Evolutionary conservation across 768 basidiomycete genomes (phyloP), one percentile per base, ranked within the genome.

Genomic region (Tubosaeta sp.): DNA sequence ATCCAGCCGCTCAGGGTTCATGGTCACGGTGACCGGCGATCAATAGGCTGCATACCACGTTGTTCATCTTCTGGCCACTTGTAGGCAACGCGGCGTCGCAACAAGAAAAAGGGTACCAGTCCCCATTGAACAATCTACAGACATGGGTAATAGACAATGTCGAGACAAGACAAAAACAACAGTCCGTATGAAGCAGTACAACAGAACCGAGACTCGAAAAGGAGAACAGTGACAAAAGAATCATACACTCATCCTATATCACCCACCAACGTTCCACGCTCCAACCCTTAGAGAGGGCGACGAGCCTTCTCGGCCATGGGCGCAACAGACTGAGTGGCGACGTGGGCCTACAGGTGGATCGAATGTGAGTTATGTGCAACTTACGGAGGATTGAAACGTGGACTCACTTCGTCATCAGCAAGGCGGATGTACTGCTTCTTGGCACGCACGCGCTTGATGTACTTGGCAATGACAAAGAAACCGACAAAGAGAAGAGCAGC

Each of bases 401-500:
- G 18, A 43, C 69, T 64, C 48, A 70, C 71, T 69, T 73, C 72
- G 45, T 72, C 66, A 48, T 69, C 71, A 56, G 39, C 63, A 40
- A 73, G 71, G 38, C 62, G 71, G 42, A 67, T 69, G 59, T 62
- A 60, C 44, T 67, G 59, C 61, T 66, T 65, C 60, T 62, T 61
- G 54, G 61, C 51, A 54, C 67, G 65, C n/a, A 63, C 63, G 44
- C 68, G 63, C 59, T 68, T 69, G 58, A 73, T 44, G 54, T 62
- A 68, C 61, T 69, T 72, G 51, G 68, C 62, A 12, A 70, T 65
- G 14, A 64, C 61, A 47, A 68, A 58, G 51, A 58, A 47, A 56
- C 68, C 67, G 45, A 71, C 56, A 44, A 73, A 64, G 52, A 70
- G 51, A 54, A 73, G 57, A 49, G 72, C 69, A 44, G 74, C 69